Evolutionary conservation across 2,329 filamentous ascomycete genomes (phyloP).

Genomic region (Trichoderma sp.): DNA sequence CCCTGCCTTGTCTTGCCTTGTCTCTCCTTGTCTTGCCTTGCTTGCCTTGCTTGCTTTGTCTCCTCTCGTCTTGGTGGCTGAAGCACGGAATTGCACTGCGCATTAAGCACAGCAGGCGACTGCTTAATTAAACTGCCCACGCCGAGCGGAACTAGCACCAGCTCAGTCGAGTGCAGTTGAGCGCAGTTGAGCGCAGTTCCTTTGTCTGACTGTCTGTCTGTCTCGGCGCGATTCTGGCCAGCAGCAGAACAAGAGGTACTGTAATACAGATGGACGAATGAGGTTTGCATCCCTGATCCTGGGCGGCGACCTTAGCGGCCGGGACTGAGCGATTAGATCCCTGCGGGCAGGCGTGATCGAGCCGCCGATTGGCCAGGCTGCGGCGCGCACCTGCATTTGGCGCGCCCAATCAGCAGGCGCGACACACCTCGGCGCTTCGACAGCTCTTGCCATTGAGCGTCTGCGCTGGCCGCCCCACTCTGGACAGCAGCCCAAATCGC

Average conservation of each 20-base stretch:
- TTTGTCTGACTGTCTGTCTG: neutral
- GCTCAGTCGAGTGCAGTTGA: neutral
- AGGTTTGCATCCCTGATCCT: constrained; percentile 7
- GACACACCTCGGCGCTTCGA: constrained; percentile 35
- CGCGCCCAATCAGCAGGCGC: constrained; percentile 37
- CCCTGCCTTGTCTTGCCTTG: neutral
- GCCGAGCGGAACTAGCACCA: neutral
- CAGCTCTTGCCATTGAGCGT: constrained; percentile 33
- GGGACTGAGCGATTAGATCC: constrained; percentile 36
- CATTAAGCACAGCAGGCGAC: neutral
- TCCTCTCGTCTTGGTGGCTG: neutral
- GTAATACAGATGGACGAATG: neutral
- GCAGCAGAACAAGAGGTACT: no score
- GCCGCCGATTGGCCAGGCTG: constrained; percentile 33
- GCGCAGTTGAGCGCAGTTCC: neutral
- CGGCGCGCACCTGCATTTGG: constrained; percentile 27
- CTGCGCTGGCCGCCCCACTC: constrained; percentile 27
- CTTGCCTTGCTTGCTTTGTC: neutral
- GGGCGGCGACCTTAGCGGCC: constrained; percentile 17
- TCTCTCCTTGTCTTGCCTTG: no score
- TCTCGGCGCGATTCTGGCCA: neutral
- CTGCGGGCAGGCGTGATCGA: constrained; percentile 34
- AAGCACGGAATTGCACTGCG: neutral
- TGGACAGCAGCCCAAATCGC: constrained; percentile 27
- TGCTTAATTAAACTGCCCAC: neutral